Percentiles rank a stretch among this genome's conserved stretches.
Conservation (phyloP, 2,329 filamentous ascomycete genomes). For the Colletotrichum camelliae region DNA sequence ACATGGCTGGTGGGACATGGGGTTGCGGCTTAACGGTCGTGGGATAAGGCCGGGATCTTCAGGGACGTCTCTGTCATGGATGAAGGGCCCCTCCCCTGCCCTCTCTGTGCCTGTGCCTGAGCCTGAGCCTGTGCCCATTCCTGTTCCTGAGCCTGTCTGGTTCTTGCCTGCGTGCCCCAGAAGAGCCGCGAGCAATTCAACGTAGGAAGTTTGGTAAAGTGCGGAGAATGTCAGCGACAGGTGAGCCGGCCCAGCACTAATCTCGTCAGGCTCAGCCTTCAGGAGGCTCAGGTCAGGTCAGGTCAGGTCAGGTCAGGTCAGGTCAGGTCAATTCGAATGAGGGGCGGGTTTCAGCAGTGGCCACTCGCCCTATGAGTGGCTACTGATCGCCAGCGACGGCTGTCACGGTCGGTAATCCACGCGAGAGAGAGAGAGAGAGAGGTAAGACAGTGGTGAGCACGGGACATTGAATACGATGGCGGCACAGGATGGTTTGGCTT, state of each 20-base stretch:
- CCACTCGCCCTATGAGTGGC: slow-evolving; percentile 16
- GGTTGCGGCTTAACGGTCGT: slow-evolving; percentile 19
- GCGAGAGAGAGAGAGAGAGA: not conserved
- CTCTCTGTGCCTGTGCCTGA: not conserved
- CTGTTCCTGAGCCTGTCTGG: not conserved
- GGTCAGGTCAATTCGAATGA: not conserved
- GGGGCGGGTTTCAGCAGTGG: slow-evolving; percentile 10
- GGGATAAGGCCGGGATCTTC: slow-evolving; percentile 15
- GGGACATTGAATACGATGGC: slow-evolving; percentile 1
- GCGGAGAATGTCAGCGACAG: not conserved
- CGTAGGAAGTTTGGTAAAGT: not conserved
- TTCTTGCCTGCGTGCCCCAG: not conserved
- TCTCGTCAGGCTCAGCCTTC: slow-evolving; percentile 11
- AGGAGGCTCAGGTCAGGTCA: slow-evolving; percentile 6
- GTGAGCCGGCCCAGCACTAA: not conserved
- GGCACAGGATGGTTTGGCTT: not conserved
- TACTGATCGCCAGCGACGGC: slow-evolving; percentile 10
- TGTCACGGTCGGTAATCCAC: not conserved
- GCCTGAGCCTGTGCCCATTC: not conserved
- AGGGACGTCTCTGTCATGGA: slow-evolving; percentile 15
- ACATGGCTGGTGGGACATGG: slow-evolving; percentile 8
- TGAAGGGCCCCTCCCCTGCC: not conserved
- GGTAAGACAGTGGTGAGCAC: slow-evolving; percentile 2
- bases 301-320: slow-evolving; percentile 6
- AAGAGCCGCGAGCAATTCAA: not conserved